Evolutionary conservation across 2,329 filamentous ascomycete genomes (phyloP), one percentile per base, ranked within the genome.

Genomic region (Triangularia verruculosa): DNA sequence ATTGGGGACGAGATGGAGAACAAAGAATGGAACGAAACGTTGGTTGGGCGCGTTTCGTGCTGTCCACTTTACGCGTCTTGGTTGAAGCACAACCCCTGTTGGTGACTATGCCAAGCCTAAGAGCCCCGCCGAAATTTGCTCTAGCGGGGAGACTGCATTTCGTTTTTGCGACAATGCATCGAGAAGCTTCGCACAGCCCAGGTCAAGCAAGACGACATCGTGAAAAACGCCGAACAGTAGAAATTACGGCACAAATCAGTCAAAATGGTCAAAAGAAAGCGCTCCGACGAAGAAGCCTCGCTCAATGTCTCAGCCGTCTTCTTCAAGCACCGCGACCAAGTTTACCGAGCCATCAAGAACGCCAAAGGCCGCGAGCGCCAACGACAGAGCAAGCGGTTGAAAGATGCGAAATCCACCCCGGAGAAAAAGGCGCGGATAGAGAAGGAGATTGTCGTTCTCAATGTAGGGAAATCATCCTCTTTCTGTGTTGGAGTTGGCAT

Each of bases 321-420:
- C n/a, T 75, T 79, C 8, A 82, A 84, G 68, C 78, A 82, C 70
- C 80, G 83, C 67, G 86, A 85, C 72, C 81, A 87, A 34, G 79
- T 94, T 8, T 82, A 83, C 66, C 83, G 86, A 63, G 89, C 88
- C 0, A 80, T 94, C 65, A 92, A 92, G 75, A 80, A 82, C 11
- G 89, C 88, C 62, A 92, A 91, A 73, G 88, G 88, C 55, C 89
- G 92, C 72, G 91, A 94, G 78, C 83, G 90, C 54, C 91, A 94
- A 77, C 90, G 92, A 68, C 82, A 90, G 64, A 83, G 88, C 66
- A 89, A 86, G 74, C 79, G 82, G 51, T 74, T 85, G 13, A 80
- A 77, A 57, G 83, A 85, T 27, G 76, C 78, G 59, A 80, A 78
- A 59, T 70, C 77, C 15, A 73, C 75, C 1, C 67, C 76, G 8